A percentile compares a stretch with the other conserved stretches of the same genome.
Evolutionary conservation across 306 rosid genomes (phyloP).

Genomic region (Fragaria ananassa): DNA sequence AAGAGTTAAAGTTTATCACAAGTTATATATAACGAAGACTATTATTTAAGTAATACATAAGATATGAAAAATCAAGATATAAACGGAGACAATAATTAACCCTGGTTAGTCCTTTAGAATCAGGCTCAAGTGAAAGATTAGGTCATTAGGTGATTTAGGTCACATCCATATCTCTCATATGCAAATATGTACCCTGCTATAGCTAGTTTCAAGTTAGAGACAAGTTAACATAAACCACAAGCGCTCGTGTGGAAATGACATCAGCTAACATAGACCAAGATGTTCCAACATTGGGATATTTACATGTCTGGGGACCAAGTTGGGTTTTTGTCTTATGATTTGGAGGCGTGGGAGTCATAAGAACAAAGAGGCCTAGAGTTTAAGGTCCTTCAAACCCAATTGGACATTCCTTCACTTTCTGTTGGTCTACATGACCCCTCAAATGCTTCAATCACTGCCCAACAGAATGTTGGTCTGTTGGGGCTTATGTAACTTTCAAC

Average conservation of each 20-base stretch:
- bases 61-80: not conserved
- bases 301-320: slow-evolving; percentile 28
- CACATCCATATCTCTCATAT: not conserved
- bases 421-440: slow-evolving; percentile 24
- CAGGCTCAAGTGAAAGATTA: not conserved
- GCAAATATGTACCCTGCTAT: not conserved
- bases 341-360: slow-evolving; percentile 21
- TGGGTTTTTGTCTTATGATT: slow-evolving; percentile 22
- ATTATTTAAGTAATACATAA: too few species aligned
- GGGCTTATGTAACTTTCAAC: slow-evolving; percentile 26
- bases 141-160: not conserved
- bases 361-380: slow-evolving; percentile 19
- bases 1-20: not conserved
- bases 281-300: slow-evolving; percentile 12
- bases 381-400: slow-evolving; percentile 1
- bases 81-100: not conserved
- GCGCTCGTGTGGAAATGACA: slow-evolving; percentile 15
- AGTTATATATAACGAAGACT: too few species aligned
- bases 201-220: not conserved
- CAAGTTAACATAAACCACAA: slow-evolving; percentile 18
- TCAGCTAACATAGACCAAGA: slow-evolving; percentile 12
- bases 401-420: slow-evolving; percentile 10
- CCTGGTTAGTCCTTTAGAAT: not conserved
- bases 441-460: slow-evolving; percentile 17
- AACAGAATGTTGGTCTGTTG: slow-evolving; percentile 39